These are phyloP conservation scores for Diaporthe vaccinii DNA, from an alignment of 2,329 filamentous ascomycete species.

Conservation along the genomic window DNA sequence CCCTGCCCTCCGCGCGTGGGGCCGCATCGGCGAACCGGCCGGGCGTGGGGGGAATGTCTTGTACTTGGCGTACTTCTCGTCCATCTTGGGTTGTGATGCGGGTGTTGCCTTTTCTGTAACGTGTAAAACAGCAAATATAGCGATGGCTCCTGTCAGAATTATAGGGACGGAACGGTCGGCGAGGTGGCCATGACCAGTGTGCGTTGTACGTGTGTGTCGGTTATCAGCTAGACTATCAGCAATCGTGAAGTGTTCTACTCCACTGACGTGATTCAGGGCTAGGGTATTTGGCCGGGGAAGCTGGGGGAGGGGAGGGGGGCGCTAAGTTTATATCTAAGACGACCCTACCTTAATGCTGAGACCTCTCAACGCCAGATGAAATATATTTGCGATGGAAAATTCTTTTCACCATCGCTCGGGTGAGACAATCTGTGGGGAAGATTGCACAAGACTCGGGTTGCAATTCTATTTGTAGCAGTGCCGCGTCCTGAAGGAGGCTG, in stretches of 20 bases:
- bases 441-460: not conserved
- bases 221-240: conserved; percentile 4
- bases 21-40: conserved; percentile 33
- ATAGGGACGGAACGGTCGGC: not conserved
- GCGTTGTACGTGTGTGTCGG: not conserved
- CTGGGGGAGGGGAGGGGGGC: not conserved
- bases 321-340: not conserved
- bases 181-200: conserved; percentile 16
- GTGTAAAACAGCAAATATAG: not conserved
- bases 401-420: not conserved
- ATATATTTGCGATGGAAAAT: not conserved
- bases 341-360: not conserved
- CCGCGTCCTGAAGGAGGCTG: conserved; percentile 4
- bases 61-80: conserved; percentile 37
- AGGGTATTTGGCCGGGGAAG: not conserved
- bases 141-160: not conserved
- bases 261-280: conserved; percentile 17
- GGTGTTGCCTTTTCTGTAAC: not conserved
- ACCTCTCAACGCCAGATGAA: not conserved
- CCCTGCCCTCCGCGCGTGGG: conserved; percentile 28
- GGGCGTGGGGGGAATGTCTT: conserved; percentile 21
- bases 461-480: not conserved
- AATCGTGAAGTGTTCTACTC: conserved; percentile 14
- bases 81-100: conserved; percentile 23
- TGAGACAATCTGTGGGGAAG: not conserved